These are phyloP conservation scores for Xylaria telfairii DNA, from an alignment of 495 filamentous ascomycete species.

Conservation along the genomic window DNA sequence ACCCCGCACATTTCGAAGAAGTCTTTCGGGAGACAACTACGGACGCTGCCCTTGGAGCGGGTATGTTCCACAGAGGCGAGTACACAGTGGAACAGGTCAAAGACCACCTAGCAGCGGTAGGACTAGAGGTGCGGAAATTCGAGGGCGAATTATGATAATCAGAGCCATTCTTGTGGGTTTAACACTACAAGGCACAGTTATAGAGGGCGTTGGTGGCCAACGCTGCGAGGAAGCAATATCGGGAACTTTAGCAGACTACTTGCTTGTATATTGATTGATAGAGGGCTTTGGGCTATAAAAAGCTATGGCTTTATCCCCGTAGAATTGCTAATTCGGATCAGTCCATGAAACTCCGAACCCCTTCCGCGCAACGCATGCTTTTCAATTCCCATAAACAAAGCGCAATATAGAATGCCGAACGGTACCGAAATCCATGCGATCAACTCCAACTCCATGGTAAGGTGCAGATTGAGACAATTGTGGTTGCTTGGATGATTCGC, in stretches of 20 bases:
- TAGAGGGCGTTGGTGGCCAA: slow-evolving; percentile 20
- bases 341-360: slow-evolving; percentile 14
- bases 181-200: not conserved
- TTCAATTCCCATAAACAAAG: slow-evolving; percentile 4
- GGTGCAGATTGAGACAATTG: slow-evolving; percentile 10
- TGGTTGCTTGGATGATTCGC: not conserved
- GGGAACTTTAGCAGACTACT: slow-evolving; percentile 11
- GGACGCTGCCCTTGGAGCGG: slow-evolving; percentile 92
- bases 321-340: slow-evolving; percentile 19
- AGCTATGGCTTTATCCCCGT: slow-evolving; percentile 12
- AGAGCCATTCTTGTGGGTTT: not conserved
- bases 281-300: not conserved
- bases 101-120: slow-evolving; percentile 71
- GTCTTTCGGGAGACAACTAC: slow-evolving; percentile 85
- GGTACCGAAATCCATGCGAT: not conserved
- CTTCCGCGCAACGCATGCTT: slow-evolving; percentile 5
- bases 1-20: slow-evolving; percentile 87
- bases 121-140: slow-evolving; percentile 76
- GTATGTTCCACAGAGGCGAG: slow-evolving; percentile 96
- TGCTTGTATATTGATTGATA: slow-evolving; percentile 25
- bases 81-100: slow-evolving; percentile 97
- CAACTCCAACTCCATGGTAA: slow-evolving; percentile 18
- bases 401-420: slow-evolving; percentile 11
- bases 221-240: not conserved
- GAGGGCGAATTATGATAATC: slow-evolving; percentile 56